Base-by-base conservation (phyloP, 2,329 filamentous ascomycete species). In the Nigrograna mackinnonii region DNA sequence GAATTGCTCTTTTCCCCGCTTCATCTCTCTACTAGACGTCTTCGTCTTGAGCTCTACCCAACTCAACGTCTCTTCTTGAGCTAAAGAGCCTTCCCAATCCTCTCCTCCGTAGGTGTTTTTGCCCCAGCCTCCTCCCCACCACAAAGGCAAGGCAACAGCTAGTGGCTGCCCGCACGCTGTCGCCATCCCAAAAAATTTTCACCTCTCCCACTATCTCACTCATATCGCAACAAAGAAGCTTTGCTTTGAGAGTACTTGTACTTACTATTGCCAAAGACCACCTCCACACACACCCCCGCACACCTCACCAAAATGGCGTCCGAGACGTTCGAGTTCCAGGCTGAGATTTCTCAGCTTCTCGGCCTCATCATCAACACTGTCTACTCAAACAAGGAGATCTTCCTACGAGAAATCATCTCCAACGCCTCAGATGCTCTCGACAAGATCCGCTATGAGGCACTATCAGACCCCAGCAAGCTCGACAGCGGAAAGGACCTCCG, bases 351-450 rank as follows among this genome's bases (percentile, higher is more conserved):
- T 88, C 94, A 99, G 89, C 89, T 99, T 60, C 88, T 99, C 72
- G 91, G 87, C 63, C 89, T 99, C 74, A 99, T 99, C 79, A 99
- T 99, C 85, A 99, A 99, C 89, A 97, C 94, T 60, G 94, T 99
- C 80, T 99, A 97, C 84, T 96, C 91, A 65, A 99, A 99, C 87
- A 99, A 99, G 84, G 94, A 97, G 80, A 97, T 99, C 73, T 99
- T 99, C 86, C 80, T 99, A 67, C 83, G 94, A 87, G 94, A 99
- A 80, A 73, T 99, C 66, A 89, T 99, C 70, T 97, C 94, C 79
- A 99, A 99, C 79, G 87, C 87, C 71, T 97, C 92, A 68, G 94
- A 99, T 87, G 94, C 94, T 49, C 84, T 99, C 66, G 94, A 99
- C 87, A 99, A 99, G 88, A 95, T 99, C 76, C 87, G 94, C 75